Percentiles rank a stretch among this genome's conserved stretches.
These are phyloP conservation scores for Sclerotinia sclerotiorum DNA, from an alignment of 2,329 filamentous ascomycete species.

Conservation along the genomic window DNA sequence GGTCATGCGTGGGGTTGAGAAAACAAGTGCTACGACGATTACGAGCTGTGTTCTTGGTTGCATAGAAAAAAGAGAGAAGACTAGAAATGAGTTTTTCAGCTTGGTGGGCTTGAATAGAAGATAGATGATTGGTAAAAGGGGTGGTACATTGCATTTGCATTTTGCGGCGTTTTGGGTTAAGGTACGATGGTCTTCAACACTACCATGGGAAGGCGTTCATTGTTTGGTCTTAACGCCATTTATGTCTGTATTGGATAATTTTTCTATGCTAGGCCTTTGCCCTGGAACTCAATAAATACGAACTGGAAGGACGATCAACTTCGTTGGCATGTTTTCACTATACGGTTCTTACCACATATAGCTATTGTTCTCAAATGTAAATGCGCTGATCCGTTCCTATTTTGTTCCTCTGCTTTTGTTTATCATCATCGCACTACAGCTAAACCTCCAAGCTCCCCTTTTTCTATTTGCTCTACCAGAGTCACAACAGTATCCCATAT, in stretches of 20 bases:
- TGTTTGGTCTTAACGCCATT: conserved; percentile 42
- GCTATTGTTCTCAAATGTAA: not conserved
- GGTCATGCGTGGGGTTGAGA: conserved; percentile 98
- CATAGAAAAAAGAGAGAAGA: conserved; percentile 90
- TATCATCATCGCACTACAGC: conserved; percentile 3
- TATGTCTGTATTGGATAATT: conserved; percentile 22
- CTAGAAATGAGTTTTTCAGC: conserved; percentile 91
- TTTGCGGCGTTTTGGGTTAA: conserved; percentile 30
- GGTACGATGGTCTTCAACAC: conserved; percentile 40
- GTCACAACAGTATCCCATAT: conserved; percentile 41
- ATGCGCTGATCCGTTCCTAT: not conserved
- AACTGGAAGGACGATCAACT: not conserved
- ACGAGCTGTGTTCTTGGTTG: conserved; percentile 98
- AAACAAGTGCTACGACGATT: conserved; percentile 81
- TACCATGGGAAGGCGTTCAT: conserved; percentile 35
- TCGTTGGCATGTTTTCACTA: not conserved
- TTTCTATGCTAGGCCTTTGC: not conserved
- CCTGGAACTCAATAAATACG: not conserved
- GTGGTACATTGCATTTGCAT: conserved; percentile 27
- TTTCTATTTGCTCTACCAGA: conserved; percentile 49
- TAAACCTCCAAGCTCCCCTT: conserved; percentile 40
- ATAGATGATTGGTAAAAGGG: conserved; percentile 32
- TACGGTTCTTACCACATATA: not conserved
- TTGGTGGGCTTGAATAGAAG: conserved; percentile 64
- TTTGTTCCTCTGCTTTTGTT: not conserved